Evolutionary conservation across 306 rosid species (phyloP).

Genomic region (Hylodesmum podocarpum): DNA sequence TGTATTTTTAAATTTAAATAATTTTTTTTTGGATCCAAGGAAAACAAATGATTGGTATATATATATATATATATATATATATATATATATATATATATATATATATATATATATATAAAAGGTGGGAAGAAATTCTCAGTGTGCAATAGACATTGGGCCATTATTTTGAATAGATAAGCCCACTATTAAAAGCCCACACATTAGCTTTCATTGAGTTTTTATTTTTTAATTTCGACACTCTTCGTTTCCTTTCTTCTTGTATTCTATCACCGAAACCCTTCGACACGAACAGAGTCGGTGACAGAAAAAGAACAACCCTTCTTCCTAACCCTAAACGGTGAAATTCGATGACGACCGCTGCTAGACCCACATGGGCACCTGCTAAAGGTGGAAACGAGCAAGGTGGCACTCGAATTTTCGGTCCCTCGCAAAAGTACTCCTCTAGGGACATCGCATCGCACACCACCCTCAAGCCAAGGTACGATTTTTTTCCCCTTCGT

Average conservation of each 20-base stretch:
- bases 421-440: slow-evolving; percentile 93
- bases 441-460: slow-evolving; percentile 92
- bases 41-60: too few relatives aligned
- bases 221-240: not conserved
- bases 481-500: not conserved
- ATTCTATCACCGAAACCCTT: not conserved
- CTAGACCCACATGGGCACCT: slow-evolving; percentile 98
- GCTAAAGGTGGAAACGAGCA: slow-evolving; percentile 98
- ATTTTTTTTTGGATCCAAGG: too few relatives aligned
- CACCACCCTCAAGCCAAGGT: slow-evolving; percentile 86
- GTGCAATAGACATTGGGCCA: too few relatives aligned
- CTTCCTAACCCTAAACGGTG: not conserved
- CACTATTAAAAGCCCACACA: not conserved
- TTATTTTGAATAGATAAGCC: not conserved
- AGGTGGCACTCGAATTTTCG: slow-evolving; percentile 94
- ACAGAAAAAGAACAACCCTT: not conserved
- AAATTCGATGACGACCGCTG: slow-evolving; percentile 83
- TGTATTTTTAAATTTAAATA: too few relatives aligned
- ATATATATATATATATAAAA: too few relatives aligned
- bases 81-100: too few relatives aligned
- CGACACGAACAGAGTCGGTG: not conserved
- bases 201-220: not conserved
- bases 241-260: not conserved
- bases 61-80: too few relatives aligned
- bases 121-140: too few relatives aligned